Conservation (phyloP, 768 basidiomycete genomes). For the Mycena sanguinolenta region DNA sequence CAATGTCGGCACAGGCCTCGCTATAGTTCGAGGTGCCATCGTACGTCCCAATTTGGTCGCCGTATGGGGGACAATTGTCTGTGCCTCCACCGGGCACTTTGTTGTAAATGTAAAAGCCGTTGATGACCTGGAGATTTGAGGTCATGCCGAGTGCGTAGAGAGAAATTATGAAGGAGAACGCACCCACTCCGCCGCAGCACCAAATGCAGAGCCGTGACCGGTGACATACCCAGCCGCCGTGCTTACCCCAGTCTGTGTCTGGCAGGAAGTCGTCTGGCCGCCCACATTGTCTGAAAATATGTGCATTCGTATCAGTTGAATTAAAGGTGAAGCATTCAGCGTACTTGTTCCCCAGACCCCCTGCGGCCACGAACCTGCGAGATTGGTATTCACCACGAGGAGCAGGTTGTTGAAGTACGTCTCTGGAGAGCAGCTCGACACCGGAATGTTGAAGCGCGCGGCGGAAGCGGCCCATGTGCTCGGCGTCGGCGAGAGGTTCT, state of each 20-base stretch:
- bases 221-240: slow-evolving; percentile 33
- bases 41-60: slow-evolving; percentile 8
- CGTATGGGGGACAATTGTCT: slow-evolving; percentile 3
- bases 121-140: slow-evolving; percentile 11
- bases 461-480: slow-evolving; percentile 11
- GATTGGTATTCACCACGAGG: slow-evolving; percentile 56
- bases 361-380: slow-evolving; percentile 48
- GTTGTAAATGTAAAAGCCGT: slow-evolving; percentile 13
- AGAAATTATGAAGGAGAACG: slow-evolving; percentile 11
- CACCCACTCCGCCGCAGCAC: slow-evolving; percentile 30
- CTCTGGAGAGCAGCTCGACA: slow-evolving; percentile 46
- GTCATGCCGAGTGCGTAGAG: slow-evolving; percentile 2
- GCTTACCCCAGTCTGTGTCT: slow-evolving; percentile 28
- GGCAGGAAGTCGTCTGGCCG: slow-evolving; percentile 32
- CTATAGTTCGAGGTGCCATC: slow-evolving; percentile 17
- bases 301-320: slow-evolving; percentile 6
- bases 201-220: slow-evolving; percentile 31
- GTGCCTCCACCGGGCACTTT: slow-evolving; percentile 5
- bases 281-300: slow-evolving; percentile 36
- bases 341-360: slow-evolving; percentile 52
- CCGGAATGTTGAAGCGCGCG: slow-evolving; percentile 46
- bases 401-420: slow-evolving; percentile 52
- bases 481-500: slow-evolving; percentile 7
- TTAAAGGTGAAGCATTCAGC: background rate
- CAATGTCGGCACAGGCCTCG: slow-evolving; percentile 16